A percentile compares a stretch with the other conserved stretches of the same genome.
These are phyloP conservation scores for Penicillium sp. DNA, from an alignment of 2,329 filamentous ascomycete species.

Conservation along the genomic window DNA sequence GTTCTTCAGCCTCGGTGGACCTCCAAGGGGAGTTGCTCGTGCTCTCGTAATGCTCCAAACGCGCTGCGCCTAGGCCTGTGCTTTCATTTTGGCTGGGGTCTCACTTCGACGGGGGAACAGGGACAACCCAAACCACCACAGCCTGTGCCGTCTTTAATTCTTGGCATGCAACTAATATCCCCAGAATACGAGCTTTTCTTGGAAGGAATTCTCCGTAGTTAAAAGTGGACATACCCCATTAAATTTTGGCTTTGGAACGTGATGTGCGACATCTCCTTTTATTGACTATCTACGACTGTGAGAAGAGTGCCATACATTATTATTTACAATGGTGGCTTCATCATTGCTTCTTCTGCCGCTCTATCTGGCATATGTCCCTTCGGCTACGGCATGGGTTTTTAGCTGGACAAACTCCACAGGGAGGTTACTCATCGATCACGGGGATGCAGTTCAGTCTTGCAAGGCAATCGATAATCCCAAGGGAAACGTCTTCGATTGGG, in stretches of 20 bases:
- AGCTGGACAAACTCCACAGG: conserved; percentile 9
- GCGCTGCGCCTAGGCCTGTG: not conserved
- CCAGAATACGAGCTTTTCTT: conserved; percentile 10
- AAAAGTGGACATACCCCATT: not conserved
- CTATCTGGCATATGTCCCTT: conserved; percentile 6
- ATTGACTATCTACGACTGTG: not conserved
- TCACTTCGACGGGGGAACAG: not conserved
- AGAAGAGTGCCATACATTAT: not conserved
- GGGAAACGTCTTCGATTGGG: conserved; percentile 14
- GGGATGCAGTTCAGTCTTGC: not conserved
- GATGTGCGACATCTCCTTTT: not conserved
- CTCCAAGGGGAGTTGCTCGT: not conserved
- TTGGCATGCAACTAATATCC: conserved; percentile 10
- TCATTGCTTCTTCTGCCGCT: conserved; percentile 4
- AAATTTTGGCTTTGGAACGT: not conserved
- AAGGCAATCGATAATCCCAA: conserved; percentile 11
- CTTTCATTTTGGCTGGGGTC: not conserved
- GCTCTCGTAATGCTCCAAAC: not conserved
- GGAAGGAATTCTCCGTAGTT: not conserved
- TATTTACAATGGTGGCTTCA: conserved; percentile 6
- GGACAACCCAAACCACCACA: not conserved
- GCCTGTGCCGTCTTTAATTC: not conserved
- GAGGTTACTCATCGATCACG: conserved; percentile 4
- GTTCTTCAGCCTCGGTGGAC: conserved; percentile 9
- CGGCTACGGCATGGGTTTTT: conserved; percentile 16